Conservation (phyloP, 78 protist species). For the Protostelium mycophagum region DNA sequence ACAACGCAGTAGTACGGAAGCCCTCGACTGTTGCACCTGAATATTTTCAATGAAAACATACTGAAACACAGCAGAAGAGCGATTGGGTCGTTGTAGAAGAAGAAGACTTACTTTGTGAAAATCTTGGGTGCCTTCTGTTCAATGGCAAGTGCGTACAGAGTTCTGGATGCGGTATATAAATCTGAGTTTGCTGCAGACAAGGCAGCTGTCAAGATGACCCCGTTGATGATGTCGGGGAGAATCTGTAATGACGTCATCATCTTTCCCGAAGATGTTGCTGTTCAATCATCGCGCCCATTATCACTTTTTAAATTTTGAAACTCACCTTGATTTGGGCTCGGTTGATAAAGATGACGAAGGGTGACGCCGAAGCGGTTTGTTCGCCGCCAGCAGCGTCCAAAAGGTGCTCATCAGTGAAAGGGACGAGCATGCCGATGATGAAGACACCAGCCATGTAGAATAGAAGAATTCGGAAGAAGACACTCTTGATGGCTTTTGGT, state of each 20-base stretch:
- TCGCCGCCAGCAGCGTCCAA: not conserved
- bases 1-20: not conserved
- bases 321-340: not conserved
- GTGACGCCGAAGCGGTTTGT: not conserved
- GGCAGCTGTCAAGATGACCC: slow-evolving; percentile 1
- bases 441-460: slow-evolving; percentile 3
- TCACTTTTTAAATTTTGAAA: no score
- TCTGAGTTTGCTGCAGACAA: not conserved
- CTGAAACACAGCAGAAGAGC: no score
- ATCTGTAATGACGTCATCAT: no score
- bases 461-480: not conserved
- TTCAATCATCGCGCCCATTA: no score
- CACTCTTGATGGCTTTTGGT: not conserved
- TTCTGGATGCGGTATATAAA: not conserved
- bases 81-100: not conserved
- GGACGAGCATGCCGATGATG: not conserved
- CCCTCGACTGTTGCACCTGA: not conserved
- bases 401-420: not conserved
- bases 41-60: no score
- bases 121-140: slow-evolving; percentile 1
- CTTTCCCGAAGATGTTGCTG: no score
- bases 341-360: not conserved
- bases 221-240: slow-evolving; percentile 5
- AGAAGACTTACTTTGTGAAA: not conserved
- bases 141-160: not conserved